Conservation (phyloP, 257 asterid genomes). For the Solanum chilense region DNA sequence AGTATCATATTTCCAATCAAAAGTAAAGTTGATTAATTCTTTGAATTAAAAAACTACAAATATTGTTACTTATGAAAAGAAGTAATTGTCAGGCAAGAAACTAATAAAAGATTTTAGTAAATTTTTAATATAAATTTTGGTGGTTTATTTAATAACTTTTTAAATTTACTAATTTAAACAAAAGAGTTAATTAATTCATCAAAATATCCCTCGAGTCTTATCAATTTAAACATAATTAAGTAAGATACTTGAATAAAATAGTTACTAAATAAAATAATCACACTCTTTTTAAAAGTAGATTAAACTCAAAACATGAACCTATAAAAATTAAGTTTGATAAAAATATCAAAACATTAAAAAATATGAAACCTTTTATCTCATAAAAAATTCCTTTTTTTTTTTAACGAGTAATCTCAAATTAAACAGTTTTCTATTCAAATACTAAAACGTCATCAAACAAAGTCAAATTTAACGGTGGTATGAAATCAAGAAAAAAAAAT, state of each 20-base stretch:
- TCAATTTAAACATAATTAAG: not conserved
- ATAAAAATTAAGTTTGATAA: too few relatives aligned
- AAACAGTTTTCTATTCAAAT: rapidly evolving
- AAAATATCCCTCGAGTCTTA: not conserved
- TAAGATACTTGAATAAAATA: not conserved
- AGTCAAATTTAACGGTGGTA: not conserved
- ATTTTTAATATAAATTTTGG: not conserved
- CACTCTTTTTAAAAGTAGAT: not conserved
- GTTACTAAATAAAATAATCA: not conserved
- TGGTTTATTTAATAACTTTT: not conserved
- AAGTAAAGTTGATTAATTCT: not conserved
- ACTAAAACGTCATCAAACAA: rapidly evolving
- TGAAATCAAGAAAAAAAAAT: not conserved
- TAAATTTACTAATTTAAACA: not conserved
- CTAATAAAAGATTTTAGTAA: not conserved
- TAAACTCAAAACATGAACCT: not conserved
- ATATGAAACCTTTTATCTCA: not conserved
- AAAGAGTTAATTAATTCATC: not conserved
- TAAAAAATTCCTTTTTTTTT: rapidly evolving
- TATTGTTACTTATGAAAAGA: not conserved
- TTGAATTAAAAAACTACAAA: not conserved
- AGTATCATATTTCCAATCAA: not conserved
- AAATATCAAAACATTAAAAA: not conserved
- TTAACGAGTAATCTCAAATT: not conserved
- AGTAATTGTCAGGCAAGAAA: not conserved